A percentile compares a stretch with the other conserved stretches of the same genome.
These are phyloP conservation scores for Aspergillus pseudoterreus DNA, from an alignment of 2,329 filamentous ascomycete species.

Conservation along the genomic window DNA sequence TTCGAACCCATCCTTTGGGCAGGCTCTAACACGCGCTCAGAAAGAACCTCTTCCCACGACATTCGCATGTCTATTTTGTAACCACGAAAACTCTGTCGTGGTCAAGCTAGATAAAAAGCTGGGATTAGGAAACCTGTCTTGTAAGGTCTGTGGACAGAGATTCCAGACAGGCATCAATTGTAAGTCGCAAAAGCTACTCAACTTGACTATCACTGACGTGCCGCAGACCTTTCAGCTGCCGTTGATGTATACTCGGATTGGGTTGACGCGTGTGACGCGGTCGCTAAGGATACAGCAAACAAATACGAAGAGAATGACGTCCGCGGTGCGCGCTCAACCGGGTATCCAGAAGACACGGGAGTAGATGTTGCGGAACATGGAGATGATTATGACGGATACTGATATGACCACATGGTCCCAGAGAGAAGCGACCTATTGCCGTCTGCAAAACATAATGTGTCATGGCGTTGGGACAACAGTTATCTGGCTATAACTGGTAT, in stretches of 20 bases:
- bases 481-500: background rate
- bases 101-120: constrained; percentile 93
- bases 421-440: too few relatives aligned
- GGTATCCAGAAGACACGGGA: constrained; percentile 12
- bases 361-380: constrained; percentile 14
- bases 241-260: constrained; percentile 98
- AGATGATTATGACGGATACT: constrained; percentile 29
- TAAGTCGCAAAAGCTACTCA: constrained; percentile 42
- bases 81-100: constrained; percentile 87
- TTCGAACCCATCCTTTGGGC: constrained; percentile 4
- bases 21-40: constrained; percentile 21
- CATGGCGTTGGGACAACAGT: too few relatives aligned
- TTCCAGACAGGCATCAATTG: constrained; percentile 94
- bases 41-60: constrained; percentile 57
- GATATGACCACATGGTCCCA: constrained; percentile 5
- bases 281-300: constrained; percentile 58
- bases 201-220: background rate
- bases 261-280: constrained; percentile 87
- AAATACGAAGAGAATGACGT: constrained; percentile 26
- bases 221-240: constrained; percentile 74
- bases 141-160: constrained; percentile 88
- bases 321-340: constrained; percentile 15
- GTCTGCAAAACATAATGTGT: too few relatives aligned
- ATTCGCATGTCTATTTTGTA: constrained; percentile 98
- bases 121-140: constrained; percentile 78